These are phyloP conservation scores for Trametes meyenii DNA, from an alignment of 768 basidiomycete genomes.

Conservation along the genomic window DNA sequence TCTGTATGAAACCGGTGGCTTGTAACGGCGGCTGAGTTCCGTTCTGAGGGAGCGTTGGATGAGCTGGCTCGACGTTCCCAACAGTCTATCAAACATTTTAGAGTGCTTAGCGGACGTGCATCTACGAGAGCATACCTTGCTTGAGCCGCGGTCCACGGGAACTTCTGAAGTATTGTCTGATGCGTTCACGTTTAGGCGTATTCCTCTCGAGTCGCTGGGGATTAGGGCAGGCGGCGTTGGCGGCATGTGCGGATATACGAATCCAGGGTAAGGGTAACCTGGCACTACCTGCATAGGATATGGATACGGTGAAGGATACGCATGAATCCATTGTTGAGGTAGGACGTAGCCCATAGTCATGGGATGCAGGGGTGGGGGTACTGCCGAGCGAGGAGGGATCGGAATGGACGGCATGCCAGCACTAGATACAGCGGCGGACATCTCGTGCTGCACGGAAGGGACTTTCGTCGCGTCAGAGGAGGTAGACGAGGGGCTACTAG, in stretches of 20 bases:
- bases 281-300: conserved; percentile 56
- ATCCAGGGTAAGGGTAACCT: conserved; percentile 40
- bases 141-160: no score
- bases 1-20: conserved; percentile 71
- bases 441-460: conserved; percentile 27
- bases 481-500: conserved; percentile 5
- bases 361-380: conserved; percentile 38
- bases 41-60: no score
- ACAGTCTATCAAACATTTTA: neutral
- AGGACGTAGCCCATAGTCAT: conserved; percentile 43
- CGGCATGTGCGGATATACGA: conserved; percentile 1
- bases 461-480: conserved; percentile 21
- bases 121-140: no score
- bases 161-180: no score
- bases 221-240: neutral
- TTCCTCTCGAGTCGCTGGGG: neutral
- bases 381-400: conserved; percentile 35
- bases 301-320: conserved; percentile 51
- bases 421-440: conserved; percentile 28
- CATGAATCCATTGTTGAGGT: conserved; percentile 54
- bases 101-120: no score
- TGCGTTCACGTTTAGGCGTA: no score
- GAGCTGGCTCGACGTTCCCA: neutral
- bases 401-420: conserved; percentile 40
- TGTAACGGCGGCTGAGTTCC: conserved; percentile 55